A percentile compares a stretch with the other conserved stretches of the same genome.
Conservation (phyloP, 331 rosid genomes). For the Cydonia oblonga region DNA sequence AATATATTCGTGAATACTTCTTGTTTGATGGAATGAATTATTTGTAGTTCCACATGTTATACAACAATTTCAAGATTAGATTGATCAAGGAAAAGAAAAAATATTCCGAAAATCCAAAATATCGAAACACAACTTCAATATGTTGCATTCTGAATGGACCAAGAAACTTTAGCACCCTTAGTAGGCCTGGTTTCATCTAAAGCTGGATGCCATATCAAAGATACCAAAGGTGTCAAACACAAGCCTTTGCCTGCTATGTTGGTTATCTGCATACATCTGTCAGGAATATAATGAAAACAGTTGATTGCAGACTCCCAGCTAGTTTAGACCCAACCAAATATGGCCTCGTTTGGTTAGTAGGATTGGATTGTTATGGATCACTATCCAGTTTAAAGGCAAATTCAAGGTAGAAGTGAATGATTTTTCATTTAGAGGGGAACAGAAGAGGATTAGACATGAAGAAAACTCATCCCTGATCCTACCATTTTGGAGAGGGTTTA, state of each 20-base stretch:
- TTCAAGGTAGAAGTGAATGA: no score
- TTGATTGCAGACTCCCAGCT: neutral
- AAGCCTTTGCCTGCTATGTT: neutral
- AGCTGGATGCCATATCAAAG: neutral
- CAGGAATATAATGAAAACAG: neutral
- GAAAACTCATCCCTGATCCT: no score
- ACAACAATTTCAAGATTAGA: neutral
- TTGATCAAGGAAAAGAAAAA: neutral
- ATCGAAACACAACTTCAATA: neutral
- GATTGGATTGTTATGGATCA: no score
- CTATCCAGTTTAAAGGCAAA: no score
- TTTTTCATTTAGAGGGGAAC: no score
- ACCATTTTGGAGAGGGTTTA: no score
- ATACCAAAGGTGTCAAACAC: neutral
- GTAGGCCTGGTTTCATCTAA: neutral
- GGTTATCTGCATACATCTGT: neutral
- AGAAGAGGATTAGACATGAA: no score
- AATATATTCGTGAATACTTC: neutral
- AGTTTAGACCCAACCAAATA: neutral
- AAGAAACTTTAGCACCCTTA: neutral
- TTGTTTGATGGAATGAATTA: neutral
- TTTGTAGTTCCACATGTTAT: neutral
- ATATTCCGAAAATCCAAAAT: neutral
- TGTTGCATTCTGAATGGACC: neutral
- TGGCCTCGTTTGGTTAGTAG: neutral